These are phyloP conservation scores for Ogataea hybrid DNA, from an alignment of 1,139 yeast genomes.

Conservation along the genomic window DNA sequence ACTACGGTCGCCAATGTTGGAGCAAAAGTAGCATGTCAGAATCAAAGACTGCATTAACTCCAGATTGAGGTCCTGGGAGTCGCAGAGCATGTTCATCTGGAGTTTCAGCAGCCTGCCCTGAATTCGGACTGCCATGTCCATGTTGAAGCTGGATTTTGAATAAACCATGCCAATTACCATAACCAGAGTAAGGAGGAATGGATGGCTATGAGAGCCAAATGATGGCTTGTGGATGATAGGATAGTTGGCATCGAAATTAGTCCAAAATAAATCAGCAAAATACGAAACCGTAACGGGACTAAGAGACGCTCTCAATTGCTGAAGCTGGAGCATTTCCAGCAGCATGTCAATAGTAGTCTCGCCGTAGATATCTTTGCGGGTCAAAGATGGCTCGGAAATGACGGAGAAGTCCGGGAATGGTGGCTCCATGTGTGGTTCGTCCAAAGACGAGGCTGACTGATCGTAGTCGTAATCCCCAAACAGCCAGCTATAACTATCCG, in stretches of 20 bases:
- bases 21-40: constrained; percentile 8
- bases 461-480: constrained; percentile 23
- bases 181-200: constrained; percentile 25
- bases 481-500: constrained; percentile 23
- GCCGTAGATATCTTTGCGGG: too few relatives aligned
- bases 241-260: constrained; percentile 27
- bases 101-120: constrained; percentile 6
- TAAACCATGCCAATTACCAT: constrained; percentile 31
- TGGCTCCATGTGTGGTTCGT: neutral
- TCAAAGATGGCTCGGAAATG: neutral
- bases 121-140: constrained; percentile 1
- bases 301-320: neutral
- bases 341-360: neutral
- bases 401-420: neutral
- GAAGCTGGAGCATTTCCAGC: neutral
- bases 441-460: constrained; percentile 1
- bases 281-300: constrained; percentile 7
- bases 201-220: constrained; percentile 20
- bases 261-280: constrained; percentile 30
- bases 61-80: constrained; percentile 2
- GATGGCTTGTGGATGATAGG: constrained; percentile 34
- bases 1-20: constrained; percentile 13
- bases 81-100: constrained; percentile 11
- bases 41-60: constrained; percentile 8
- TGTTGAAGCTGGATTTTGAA: constrained; percentile 17